phyloP scores from a whole-genome alignment of 2,329 filamentous ascomycete species.

The Pseudogymnoascus pannorum region DNA sequence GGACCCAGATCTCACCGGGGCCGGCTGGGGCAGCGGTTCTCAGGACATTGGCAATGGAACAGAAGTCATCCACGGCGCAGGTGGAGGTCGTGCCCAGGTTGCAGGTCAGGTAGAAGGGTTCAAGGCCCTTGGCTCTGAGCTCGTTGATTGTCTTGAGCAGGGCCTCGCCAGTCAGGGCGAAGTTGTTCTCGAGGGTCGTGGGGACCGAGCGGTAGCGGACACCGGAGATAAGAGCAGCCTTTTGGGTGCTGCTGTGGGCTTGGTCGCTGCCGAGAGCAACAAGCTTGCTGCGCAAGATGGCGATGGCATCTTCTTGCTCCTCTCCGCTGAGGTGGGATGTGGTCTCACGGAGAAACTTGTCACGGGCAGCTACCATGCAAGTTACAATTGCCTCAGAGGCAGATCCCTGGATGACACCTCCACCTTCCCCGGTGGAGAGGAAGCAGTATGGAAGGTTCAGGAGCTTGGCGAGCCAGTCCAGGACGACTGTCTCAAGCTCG shows the following conservation, averaged over 20 bases:
- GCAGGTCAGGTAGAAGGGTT: constrained; percentile 80
- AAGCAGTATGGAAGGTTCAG: constrained; percentile 67
- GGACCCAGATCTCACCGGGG: constrained; percentile 67
- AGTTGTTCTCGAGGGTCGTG: constrained; percentile 54
- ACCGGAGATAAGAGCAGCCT: constrained; percentile 78
- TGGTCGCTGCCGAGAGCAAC: constrained; percentile 76
- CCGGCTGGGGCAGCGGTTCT: constrained; percentile 32
- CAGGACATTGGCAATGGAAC: constrained; percentile 26
- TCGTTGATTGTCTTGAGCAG: constrained; percentile 57
- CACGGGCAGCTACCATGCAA: constrained; percentile 78
- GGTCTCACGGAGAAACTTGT: constrained; percentile 62
- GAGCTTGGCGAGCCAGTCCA: constrained; percentile 83
- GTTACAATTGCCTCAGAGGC: constrained; percentile 84
- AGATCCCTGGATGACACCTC: constrained; percentile 90
- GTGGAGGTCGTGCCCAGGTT: constrained; percentile 83
- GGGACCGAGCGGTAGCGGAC: constrained; percentile 70
- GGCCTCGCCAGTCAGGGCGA: constrained; percentile 59
- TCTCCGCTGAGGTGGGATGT: constrained; percentile 43
- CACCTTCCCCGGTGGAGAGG: constrained; percentile 63
- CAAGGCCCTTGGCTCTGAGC: constrained; percentile 60
- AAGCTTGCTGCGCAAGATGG: constrained; percentile 58
- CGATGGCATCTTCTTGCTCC: constrained; percentile 63
- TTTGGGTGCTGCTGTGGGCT: constrained; percentile 77
- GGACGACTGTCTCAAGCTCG: constrained; percentile 84
- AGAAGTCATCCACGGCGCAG: constrained; percentile 79